Percentiles rank a stretch among this genome's conserved stretches.
Conservation (phyloP, 2,329 filamentous ascomycete genomes). For the Penicillium sp. region DNA sequence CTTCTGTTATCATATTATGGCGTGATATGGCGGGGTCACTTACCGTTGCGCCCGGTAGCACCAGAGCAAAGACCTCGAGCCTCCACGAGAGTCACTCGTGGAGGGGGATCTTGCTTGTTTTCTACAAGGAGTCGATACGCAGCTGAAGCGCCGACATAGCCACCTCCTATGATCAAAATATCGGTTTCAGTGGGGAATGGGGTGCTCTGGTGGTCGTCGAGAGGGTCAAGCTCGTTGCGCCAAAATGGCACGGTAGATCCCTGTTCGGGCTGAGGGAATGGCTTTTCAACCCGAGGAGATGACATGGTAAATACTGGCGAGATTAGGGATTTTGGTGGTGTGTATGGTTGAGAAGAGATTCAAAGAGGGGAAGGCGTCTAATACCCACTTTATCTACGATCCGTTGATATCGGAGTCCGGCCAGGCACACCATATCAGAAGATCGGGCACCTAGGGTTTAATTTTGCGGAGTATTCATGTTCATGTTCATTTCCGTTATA, state of each 20-base stretch:
- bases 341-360: not conserved
- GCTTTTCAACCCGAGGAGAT: not conserved
- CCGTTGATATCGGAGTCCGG: not conserved
- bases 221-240: slow-evolving; percentile 2
- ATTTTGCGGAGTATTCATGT: too few species aligned
- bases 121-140: slow-evolving; percentile 42
- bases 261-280: slow-evolving; percentile 4
- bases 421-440: too few species aligned
- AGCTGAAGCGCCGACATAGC: slow-evolving; percentile 47
- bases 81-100: slow-evolving; percentile 40
- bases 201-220: slow-evolving; percentile 5
- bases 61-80: slow-evolving; percentile 44
- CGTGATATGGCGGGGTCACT: not conserved
- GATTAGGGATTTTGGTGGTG: not conserved
- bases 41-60: slow-evolving; percentile 47
- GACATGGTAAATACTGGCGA: not conserved
- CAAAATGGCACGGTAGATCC: slow-evolving; percentile 9
- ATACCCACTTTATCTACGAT: not conserved
- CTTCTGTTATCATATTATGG: not conserved
- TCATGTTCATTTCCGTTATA: too few species aligned
- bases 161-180: slow-evolving; percentile 50
- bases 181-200: slow-evolving; percentile 41
- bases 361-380: not conserved
- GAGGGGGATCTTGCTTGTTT: slow-evolving; percentile 10
- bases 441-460: too few species aligned